phyloP scores from a whole-genome alignment of 352 stramenopile genomes.

The Sclerospora graminicola region DNA sequence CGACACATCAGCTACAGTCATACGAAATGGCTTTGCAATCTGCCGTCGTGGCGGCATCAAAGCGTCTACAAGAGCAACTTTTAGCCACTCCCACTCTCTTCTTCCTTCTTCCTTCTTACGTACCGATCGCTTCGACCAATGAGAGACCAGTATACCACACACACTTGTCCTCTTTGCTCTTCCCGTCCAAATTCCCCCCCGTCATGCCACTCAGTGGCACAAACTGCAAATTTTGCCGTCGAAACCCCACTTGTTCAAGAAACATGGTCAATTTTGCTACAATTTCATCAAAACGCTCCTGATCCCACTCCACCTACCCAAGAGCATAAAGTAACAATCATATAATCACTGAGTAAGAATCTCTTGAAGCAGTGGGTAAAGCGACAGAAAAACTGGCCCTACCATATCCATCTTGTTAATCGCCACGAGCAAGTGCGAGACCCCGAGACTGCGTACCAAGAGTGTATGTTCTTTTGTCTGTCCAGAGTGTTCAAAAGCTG shows the following conservation, averaged over 20 bases:
- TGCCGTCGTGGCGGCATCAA: slow-evolving; percentile 67
- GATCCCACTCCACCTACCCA: slow-evolving; percentile 43
- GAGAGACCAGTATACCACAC: slow-evolving; percentile 73
- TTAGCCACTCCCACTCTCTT: too few species aligned
- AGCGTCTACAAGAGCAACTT: slow-evolving; percentile 28
- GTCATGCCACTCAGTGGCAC: slow-evolving; percentile 83
- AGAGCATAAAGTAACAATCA: too few species aligned
- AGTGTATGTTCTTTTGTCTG: slow-evolving; percentile 98
- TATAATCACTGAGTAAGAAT: too few species aligned
- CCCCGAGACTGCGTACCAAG: slow-evolving; percentile 88
- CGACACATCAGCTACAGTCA: slow-evolving; percentile 78
- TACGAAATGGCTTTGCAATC: slow-evolving; percentile 78
- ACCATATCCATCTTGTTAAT: slow-evolving; percentile 98
- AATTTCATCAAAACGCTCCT: slow-evolving; percentile 75
- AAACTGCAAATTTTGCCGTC: slow-evolving; percentile 74
- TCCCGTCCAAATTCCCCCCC: slow-evolving; percentile 75
- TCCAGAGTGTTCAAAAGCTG: slow-evolving; percentile 89
- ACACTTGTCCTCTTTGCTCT: slow-evolving; percentile 32
- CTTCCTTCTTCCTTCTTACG: too few species aligned
- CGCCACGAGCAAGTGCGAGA: slow-evolving; percentile 92
- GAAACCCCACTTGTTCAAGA: slow-evolving; percentile 65
- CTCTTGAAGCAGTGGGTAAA: too few species aligned
- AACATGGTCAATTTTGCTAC: slow-evolving; percentile 64
- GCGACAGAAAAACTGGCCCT: background rate
- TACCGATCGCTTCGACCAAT: slow-evolving; percentile 73